phyloP scores from a whole-genome alignment of 257 asterid species.

The Scutellaria baicalensis region DNA sequence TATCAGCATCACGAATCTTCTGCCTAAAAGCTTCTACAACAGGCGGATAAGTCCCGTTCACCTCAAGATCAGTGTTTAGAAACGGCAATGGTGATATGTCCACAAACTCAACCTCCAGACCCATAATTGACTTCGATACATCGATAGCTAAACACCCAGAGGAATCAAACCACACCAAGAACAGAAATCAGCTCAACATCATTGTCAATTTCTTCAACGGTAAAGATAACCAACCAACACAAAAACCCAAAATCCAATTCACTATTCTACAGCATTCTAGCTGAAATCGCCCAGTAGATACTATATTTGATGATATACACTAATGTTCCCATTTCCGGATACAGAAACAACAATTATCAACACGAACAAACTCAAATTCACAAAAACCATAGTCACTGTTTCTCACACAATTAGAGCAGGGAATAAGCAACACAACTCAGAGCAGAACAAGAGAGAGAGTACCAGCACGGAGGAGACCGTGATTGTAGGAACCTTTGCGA shows the following conservation, averaged over 20 bases:
- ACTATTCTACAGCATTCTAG: neutral
- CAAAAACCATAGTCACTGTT: neutral
- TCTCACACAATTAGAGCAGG: neutral
- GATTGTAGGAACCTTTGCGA: constrained; percentile 54
- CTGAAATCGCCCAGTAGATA: neutral
- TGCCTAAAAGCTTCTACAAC: constrained; percentile 77
- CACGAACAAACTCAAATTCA: no score
- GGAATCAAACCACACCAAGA: neutral
- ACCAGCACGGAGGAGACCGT: constrained; percentile 65
- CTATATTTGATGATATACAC: neutral
- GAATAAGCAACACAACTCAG: neutral
- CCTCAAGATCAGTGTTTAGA: constrained; percentile 78
- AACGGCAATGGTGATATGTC: constrained; percentile 70
- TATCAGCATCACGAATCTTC: constrained; percentile 72
- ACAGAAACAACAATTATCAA: no score
- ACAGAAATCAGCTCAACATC: neutral
- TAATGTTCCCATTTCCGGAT: neutral
- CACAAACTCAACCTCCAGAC: constrained; percentile 63
- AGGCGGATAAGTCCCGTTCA: constrained; percentile 57
- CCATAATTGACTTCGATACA: constrained; percentile 47
- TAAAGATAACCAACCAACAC: neutral
- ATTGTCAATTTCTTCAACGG: neutral
- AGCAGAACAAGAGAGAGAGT: neutral
- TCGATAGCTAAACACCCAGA: constrained; percentile 41
- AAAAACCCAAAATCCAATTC: neutral